These are phyloP conservation scores for Mucor lusitanicus DNA, from an alignment of 371 early-diverging fungal genomes.

Conservation along the genomic window DNA sequence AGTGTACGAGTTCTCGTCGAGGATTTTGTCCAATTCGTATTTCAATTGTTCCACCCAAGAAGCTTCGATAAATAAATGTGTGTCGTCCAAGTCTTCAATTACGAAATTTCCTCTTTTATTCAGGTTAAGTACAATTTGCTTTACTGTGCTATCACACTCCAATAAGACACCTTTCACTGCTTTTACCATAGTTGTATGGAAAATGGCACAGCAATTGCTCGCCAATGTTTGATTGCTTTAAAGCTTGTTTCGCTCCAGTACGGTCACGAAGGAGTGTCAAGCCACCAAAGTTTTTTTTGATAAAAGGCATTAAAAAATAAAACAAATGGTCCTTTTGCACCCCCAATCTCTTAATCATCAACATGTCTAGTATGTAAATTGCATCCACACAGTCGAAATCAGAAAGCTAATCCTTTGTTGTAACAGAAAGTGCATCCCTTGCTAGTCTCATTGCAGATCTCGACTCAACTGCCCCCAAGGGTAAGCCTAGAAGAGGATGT, in stretches of 20 bases:
- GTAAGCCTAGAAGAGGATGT: conserved; percentile 38
- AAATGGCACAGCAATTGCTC: too few relatives aligned
- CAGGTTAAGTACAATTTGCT: conserved; percentile 77
- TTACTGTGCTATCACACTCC: conserved; percentile 80
- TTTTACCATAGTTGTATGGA: conserved; percentile 41
- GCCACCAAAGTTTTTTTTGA: neutral
- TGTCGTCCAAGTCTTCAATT: conserved; percentile 87
- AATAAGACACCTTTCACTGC: conserved; percentile 52
- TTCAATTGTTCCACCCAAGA: conserved; percentile 65
- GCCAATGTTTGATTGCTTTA: too few relatives aligned
- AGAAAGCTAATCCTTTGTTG: too few relatives aligned
- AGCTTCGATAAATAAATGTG: conserved; percentile 81
- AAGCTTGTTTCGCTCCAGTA: neutral
- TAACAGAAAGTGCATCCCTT: conserved; percentile 39
- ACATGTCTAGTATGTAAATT: neutral
- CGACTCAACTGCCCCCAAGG: conserved; percentile 68
- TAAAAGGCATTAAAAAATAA: neutral
- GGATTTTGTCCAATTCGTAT: conserved; percentile 69
- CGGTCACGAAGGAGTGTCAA: neutral
- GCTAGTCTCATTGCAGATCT: conserved; percentile 72
- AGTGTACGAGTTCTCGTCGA: conserved; percentile 80
- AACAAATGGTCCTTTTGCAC: neutral
- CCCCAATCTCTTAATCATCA: neutral
- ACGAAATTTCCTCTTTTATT: conserved; percentile 77
- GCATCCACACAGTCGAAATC: too few relatives aligned